These are phyloP conservation scores for Houttuynia cordata DNA, from an alignment of 164 flowering plant species.

Conservation along the genomic window DNA sequence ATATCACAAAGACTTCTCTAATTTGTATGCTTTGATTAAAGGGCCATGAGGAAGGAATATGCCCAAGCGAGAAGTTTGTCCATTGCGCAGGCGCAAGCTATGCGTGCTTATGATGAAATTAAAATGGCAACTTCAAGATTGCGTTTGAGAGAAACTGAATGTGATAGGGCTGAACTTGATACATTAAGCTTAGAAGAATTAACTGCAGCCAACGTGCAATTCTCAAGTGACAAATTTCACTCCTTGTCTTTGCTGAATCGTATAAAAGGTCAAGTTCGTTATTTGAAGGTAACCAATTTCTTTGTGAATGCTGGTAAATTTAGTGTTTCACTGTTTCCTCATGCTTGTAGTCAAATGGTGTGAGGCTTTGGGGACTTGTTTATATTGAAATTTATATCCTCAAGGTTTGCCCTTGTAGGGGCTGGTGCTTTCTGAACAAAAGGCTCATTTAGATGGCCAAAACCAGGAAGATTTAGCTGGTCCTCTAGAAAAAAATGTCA, in stretches of 20 bases:
- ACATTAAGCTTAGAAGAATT: slow-evolving; percentile 51
- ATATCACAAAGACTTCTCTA: too few relatives aligned
- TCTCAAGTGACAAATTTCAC: slow-evolving; percentile 57
- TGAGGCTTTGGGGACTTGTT: neutral
- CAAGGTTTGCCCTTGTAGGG: slow-evolving; percentile 33
- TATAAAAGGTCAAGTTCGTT: slow-evolving; percentile 79
- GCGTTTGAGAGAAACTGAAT: slow-evolving; percentile 47
- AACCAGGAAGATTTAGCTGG: slow-evolving; percentile 11
- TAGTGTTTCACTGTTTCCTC: neutral
- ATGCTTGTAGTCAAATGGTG: too few relatives aligned
- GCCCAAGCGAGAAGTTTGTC: slow-evolving; percentile 70
- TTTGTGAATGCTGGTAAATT: neutral
- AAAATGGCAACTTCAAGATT: slow-evolving; percentile 82
- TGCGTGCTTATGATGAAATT: slow-evolving; percentile 86
- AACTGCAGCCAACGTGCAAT: slow-evolving; percentile 40
- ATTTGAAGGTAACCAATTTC: slow-evolving; percentile 49
- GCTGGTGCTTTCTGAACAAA: slow-evolving; percentile 53
- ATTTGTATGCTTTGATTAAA: slow-evolving; percentile 1
- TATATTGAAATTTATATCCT: neutral
- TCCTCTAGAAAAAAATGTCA: slow-evolving; percentile 12
- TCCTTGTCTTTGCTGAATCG: slow-evolving; percentile 39
- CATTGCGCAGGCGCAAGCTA: slow-evolving; percentile 67
- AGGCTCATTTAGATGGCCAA: slow-evolving; percentile 13
- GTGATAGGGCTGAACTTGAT: slow-evolving; percentile 46
- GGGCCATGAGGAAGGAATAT: slow-evolving; percentile 89